These are phyloP conservation scores for Penicillium sp. DNA, from an alignment of 2,329 filamentous ascomycete genomes.

Conservation along the genomic window DNA sequence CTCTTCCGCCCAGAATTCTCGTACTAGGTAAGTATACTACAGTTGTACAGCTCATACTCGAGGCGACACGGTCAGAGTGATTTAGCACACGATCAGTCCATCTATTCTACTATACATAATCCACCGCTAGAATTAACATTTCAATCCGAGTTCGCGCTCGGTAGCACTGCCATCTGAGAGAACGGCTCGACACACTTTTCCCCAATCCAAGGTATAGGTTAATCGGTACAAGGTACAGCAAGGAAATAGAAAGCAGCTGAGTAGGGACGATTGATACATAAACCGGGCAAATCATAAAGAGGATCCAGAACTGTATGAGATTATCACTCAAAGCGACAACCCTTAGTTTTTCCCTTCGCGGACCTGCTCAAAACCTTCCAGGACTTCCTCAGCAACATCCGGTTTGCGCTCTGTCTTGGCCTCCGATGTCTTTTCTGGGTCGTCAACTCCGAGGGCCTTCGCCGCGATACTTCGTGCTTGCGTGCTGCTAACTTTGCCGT, in stretches of 20 bases:
- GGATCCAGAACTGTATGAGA: slow-evolving; percentile 9
- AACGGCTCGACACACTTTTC: not conserved
- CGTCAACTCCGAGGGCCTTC: slow-evolving; percentile 39
- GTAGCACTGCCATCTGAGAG: not conserved
- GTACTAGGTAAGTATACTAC: not conserved
- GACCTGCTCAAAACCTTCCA: slow-evolving; percentile 54
- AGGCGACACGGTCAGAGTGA: not conserved
- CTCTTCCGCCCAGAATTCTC: slow-evolving; percentile 14
- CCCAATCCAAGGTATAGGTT: slow-evolving; percentile 2
- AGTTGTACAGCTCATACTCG: not conserved
- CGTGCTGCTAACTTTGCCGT: slow-evolving; percentile 85
- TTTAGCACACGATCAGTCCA: slow-evolving; percentile 6
- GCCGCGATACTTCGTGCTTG: slow-evolving; percentile 69
- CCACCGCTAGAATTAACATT: slow-evolving; percentile 9
- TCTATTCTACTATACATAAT: slow-evolving; percentile 26
- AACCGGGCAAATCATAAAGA: not conserved
- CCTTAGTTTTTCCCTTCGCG: slow-evolving; percentile 38
- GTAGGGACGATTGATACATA: not conserved
- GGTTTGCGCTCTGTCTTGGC: slow-evolving; percentile 22
- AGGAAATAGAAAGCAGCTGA: not conserved
- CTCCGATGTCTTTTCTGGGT: slow-evolving; percentile 25
- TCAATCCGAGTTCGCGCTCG: slow-evolving; percentile 1
- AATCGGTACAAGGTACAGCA: not conserved
- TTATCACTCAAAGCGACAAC: slow-evolving; percentile 8
- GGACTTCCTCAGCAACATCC: slow-evolving; percentile 48